phyloP scores from a whole-genome alignment of 2,329 filamentous ascomycete genomes.

The Tolypocladium album region DNA sequence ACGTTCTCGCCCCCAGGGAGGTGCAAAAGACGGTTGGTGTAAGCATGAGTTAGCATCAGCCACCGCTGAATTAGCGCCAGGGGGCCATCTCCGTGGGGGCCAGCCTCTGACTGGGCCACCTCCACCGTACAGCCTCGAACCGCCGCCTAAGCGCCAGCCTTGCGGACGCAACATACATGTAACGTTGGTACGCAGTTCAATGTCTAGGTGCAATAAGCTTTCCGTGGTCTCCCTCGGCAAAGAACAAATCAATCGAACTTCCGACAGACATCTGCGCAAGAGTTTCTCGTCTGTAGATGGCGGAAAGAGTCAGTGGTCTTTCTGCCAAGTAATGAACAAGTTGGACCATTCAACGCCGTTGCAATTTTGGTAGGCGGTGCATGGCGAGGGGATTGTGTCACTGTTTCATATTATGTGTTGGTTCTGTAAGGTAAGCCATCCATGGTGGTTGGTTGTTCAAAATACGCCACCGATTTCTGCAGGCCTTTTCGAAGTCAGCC shows the following conservation, averaged over 20 bases:
- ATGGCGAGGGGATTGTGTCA: not conserved
- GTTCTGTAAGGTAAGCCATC: not conserved
- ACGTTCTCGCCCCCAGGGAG: not conserved
- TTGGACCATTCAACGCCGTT: not conserved
- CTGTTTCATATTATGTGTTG: not conserved
- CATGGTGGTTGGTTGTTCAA: not conserved
- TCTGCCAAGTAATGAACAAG: not conserved
- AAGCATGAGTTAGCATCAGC: not conserved
- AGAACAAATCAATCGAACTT: not conserved
- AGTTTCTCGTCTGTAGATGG: not conserved
- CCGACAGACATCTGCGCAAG: not conserved
- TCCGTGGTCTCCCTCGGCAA: not conserved
- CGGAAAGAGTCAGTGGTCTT: not conserved
- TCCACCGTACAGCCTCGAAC: not conserved
- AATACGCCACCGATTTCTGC: not conserved
- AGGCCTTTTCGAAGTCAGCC: not conserved
- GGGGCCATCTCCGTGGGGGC: not conserved
- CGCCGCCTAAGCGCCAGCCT: not conserved
- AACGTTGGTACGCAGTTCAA: not conserved
- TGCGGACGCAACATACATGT: not conserved
- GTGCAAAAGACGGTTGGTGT: not conserved
- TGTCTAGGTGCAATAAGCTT: not conserved
- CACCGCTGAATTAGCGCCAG: not conserved
- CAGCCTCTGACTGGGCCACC: not conserved
- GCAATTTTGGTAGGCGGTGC: not conserved